Evolutionary conservation across 73 alveolate genomes (phyloP).

Genomic region (Halteria grandinella): DNA sequence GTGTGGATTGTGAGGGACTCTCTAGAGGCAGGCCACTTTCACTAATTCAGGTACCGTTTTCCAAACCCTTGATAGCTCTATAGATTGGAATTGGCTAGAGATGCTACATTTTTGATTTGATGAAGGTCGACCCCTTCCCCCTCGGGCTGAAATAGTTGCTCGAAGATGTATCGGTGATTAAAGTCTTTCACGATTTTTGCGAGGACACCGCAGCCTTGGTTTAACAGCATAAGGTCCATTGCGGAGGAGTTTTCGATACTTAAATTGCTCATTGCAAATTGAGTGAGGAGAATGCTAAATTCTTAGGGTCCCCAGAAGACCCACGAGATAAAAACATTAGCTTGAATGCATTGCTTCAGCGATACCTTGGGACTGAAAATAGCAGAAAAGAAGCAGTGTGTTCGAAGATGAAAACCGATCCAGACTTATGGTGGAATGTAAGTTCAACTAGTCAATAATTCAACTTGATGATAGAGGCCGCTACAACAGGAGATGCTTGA

Average conservation of each 20-base stretch:
- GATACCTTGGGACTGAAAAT: neutral
- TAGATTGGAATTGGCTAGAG: slow-evolving; percentile 5
- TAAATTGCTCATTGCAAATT: slow-evolving; percentile 50
- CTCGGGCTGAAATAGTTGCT: slow-evolving; percentile 8
- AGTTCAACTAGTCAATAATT: neutral
- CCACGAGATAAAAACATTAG: slow-evolving; percentile 28
- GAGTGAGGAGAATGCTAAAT: slow-evolving; percentile 3
- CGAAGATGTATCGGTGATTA: slow-evolving; percentile 12
- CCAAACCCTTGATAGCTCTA: neutral
- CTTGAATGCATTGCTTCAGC: slow-evolving; percentile 9
- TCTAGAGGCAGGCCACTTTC: slow-evolving; percentile 26
- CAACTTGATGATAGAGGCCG: slow-evolving; percentile 25
- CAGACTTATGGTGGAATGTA: slow-evolving; percentile 47
- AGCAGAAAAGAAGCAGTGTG: slow-evolving; percentile 20
- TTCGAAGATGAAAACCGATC: slow-evolving; percentile 10
- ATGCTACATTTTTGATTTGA: slow-evolving; percentile 32
- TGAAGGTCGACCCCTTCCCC: slow-evolving; percentile 2
- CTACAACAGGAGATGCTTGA: slow-evolving; percentile 1
- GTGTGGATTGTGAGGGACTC: slow-evolving; percentile 52
- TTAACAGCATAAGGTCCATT: neutral
- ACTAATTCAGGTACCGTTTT: slow-evolving; percentile 6
- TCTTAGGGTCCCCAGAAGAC: slow-evolving; percentile 26
- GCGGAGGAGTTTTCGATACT: slow-evolving; percentile 45
- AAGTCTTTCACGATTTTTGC: slow-evolving; percentile 54
- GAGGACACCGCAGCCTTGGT: slow-evolving; percentile 52